phyloP scores from a whole-genome alignment of 495 filamentous ascomycete species.

The Lasiosphaeriaceae sp. region DNA sequence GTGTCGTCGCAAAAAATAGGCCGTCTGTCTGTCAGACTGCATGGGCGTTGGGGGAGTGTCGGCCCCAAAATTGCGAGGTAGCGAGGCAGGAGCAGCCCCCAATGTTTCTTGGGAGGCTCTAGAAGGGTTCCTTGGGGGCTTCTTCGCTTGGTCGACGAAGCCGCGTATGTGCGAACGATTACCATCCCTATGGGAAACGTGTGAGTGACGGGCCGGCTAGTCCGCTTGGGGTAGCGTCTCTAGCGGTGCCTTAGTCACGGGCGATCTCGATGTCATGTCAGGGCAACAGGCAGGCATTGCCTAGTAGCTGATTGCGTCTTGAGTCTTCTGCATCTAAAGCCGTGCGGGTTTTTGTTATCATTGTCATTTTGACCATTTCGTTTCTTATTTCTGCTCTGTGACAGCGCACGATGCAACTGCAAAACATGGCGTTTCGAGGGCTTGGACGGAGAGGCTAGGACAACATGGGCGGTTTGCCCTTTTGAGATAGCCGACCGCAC shows the following conservation, averaged over 20 bases:
- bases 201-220: too few species aligned
- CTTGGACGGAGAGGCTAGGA: background rate
- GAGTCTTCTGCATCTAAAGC: too few species aligned
- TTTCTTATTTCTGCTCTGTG: too few species aligned
- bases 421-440: slow-evolving; percentile 10
- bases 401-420: slow-evolving; percentile 10
- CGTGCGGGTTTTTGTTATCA: too few species aligned
- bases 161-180: too few species aligned
- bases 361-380: too few species aligned
- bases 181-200: too few species aligned
- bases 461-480: slow-evolving; percentile 14
- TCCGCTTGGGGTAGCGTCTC: too few species aligned
- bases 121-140: slow-evolving; percentile 9
- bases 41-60: background rate
- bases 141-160: background rate
- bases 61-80: background rate
- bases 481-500: slow-evolving; percentile 15
- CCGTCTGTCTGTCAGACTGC: background rate
- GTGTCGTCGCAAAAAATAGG: background rate
- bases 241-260: too few species aligned
- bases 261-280: too few species aligned
- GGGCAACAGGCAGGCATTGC: too few species aligned
- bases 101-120: slow-evolving; percentile 6
- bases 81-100: background rate
- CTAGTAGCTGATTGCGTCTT: too few species aligned